These are phyloP conservation scores for Breviolum minutum DNA, from an alignment of 73 alveolate genomes.

Conservation along the genomic window DNA sequence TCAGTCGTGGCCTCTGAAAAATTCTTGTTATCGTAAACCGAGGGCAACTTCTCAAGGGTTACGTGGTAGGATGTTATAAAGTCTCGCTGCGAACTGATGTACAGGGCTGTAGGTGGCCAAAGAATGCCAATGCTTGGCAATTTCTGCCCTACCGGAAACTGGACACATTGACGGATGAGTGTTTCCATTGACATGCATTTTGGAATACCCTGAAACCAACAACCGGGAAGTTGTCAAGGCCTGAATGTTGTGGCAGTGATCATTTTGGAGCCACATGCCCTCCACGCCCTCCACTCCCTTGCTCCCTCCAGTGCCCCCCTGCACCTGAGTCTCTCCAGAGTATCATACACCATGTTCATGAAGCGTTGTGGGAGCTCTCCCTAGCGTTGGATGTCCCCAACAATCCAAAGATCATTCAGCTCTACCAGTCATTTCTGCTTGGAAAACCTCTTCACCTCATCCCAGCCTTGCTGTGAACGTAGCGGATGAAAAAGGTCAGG, in stretches of 20 bases:
- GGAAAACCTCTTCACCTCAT: neutral
- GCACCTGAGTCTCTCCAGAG: conserved; percentile 70
- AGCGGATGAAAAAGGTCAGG: conserved; percentile 97
- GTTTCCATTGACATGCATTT: no score
- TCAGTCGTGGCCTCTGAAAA: conserved; percentile 25
- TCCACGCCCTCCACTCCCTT: neutral
- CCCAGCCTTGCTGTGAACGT: conserved; percentile 96
- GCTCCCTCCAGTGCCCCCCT: neutral
- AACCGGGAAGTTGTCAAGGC: no score
- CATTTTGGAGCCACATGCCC: no score
- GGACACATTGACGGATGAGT: no score
- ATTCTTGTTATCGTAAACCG: neutral
- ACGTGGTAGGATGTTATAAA: no score
- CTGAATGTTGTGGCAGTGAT: no score
- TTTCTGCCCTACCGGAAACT: no score
- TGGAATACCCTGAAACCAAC: no score
- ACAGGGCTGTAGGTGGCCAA: no score
- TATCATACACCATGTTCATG: conserved; percentile 93
- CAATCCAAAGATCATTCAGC: neutral
- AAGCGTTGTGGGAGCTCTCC: conserved; percentile 92
- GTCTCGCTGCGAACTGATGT: no score
- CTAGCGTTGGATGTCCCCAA: neutral
- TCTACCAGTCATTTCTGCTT: neutral
- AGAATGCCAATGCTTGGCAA: no score
- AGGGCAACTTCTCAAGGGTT: no score